Evolutionary conservation across 805 yeast species (phyloP).

Genomic region (Suhomyces xylopsoci): DNA sequence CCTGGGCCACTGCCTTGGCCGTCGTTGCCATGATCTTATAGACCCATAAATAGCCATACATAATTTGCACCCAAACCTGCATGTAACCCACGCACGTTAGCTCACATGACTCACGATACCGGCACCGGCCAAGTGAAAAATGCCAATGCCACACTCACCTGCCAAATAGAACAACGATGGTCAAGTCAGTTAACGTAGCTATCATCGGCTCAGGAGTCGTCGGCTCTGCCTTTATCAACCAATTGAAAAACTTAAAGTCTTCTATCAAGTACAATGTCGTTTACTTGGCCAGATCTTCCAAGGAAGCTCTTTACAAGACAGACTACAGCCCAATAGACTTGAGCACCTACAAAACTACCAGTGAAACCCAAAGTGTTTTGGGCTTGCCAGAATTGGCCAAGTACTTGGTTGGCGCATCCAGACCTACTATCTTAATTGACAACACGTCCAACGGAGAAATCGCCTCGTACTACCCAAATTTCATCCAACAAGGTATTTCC

Average conservation of each 20-base stretch:
- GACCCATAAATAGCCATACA: background rate
- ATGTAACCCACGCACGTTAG: background rate
- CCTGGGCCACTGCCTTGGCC: background rate
- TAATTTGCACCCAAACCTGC: background rate
- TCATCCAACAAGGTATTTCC: slow-evolving; percentile 76
- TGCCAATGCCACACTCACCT: background rate
- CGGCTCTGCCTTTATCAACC: slow-evolving; percentile 86
- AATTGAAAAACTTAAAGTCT: slow-evolving; percentile 62
- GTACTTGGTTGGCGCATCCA: slow-evolving; percentile 61
- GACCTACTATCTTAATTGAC: slow-evolving; percentile 84
- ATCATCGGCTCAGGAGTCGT: slow-evolving; percentile 85
- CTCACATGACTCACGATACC: slow-evolving; percentile 1
- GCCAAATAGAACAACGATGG: slow-evolving; percentile 11
- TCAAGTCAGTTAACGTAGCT: slow-evolving; percentile 42
- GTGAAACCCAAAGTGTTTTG: slow-evolving; percentile 49
- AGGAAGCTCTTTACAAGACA: slow-evolving; percentile 61
- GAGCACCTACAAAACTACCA: slow-evolving; percentile 50
- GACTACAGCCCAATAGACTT: slow-evolving; percentile 73
- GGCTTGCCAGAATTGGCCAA: slow-evolving; percentile 56
- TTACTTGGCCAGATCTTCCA: slow-evolving; percentile 68
- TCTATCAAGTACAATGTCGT: slow-evolving; percentile 71
- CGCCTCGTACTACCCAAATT: slow-evolving; percentile 73
- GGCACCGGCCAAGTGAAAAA: background rate
- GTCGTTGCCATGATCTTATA: slow-evolving; percentile 1
- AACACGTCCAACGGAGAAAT: slow-evolving; percentile 84